These are phyloP conservation scores for Naumovozyma baii DNA, from an alignment of 805 yeast genomes.

Conservation along the genomic window DNA sequence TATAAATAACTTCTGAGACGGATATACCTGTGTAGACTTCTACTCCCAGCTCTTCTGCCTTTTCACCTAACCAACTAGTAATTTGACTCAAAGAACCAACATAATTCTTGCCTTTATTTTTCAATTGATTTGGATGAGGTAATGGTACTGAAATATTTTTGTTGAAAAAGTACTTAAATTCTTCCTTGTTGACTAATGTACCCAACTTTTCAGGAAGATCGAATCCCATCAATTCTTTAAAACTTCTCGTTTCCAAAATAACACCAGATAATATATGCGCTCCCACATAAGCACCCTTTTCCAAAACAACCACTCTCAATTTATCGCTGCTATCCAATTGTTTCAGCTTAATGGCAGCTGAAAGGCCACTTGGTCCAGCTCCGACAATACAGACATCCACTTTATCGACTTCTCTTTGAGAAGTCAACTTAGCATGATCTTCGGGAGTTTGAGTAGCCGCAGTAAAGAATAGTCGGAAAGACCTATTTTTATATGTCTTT, in stretches of 20 bases:
- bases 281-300: slow-evolving; percentile 90
- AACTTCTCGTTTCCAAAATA: slow-evolving; percentile 81
- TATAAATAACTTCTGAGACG: slow-evolving; percentile 67
- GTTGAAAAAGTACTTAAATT: slow-evolving; percentile 58
- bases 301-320: slow-evolving; percentile 78
- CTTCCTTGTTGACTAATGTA: slow-evolving; percentile 67
- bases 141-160: slow-evolving; percentile 49
- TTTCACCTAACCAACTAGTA: slow-evolving; percentile 70
- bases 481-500: too few species aligned
- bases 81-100: slow-evolving; percentile 77
- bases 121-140: slow-evolving; percentile 92
- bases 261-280: slow-evolving; percentile 91
- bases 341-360: slow-evolving; percentile 83
- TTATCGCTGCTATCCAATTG: slow-evolving; percentile 72
- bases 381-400: slow-evolving; percentile 96
- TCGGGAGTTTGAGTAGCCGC: neutral
- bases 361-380: slow-evolving; percentile 95
- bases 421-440: neutral
- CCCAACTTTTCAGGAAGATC: slow-evolving; percentile 51
- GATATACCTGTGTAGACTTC: slow-evolving; percentile 88
- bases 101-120: slow-evolving; percentile 69
- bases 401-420: slow-evolving; percentile 61
- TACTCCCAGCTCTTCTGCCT: slow-evolving; percentile 89
- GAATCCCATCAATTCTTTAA: slow-evolving; percentile 57
- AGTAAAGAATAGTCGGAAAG: neutral